Evolutionary conservation across 441 rosid genomes (phyloP).

Genomic region (Jatropha podagrica): DNA sequence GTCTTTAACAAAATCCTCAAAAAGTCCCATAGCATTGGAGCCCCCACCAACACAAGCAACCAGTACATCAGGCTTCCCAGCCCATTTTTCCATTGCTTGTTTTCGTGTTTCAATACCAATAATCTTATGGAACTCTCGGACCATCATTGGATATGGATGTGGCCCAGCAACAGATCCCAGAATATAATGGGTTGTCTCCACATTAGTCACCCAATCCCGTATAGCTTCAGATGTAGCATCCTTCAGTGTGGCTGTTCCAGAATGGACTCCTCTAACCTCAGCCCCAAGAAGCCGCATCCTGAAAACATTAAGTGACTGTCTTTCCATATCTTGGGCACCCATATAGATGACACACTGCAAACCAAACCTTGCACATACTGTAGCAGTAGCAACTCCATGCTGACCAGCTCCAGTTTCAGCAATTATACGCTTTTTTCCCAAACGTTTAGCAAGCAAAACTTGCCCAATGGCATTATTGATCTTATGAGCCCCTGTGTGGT

Average conservation of each 20-base stretch:
- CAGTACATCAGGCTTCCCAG: constrained; percentile 89
- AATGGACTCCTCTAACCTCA: constrained; percentile 80
- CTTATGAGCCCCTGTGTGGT: constrained; percentile 95
- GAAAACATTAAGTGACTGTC: constrained; percentile 87
- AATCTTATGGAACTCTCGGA: constrained; percentile 86
- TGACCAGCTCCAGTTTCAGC: constrained; percentile 99
- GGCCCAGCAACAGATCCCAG: constrained; percentile 97
- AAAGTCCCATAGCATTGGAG: constrained; percentile 92
- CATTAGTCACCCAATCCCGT: constrained; percentile 95
- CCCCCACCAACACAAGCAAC: constrained; percentile 96
- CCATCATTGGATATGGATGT: constrained; percentile 97
- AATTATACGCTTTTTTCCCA: constrained; percentile 80
- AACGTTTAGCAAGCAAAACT: constrained; percentile 79
- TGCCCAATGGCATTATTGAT: constrained; percentile 92
- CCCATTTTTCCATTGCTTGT: constrained; percentile 92
- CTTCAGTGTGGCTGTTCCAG: constrained; percentile 90
- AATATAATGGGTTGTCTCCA: constrained; percentile 93
- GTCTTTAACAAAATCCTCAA: constrained; percentile 83
- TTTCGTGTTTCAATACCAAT: constrained; percentile 84
- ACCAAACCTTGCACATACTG: constrained; percentile 90
- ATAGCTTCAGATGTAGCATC: constrained; percentile 97
- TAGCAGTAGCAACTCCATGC: constrained; percentile 96
- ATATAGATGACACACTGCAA: constrained; percentile 77
- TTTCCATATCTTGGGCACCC: constrained; percentile 97
- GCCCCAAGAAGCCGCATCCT: constrained; percentile 95